Evolutionary conservation across 345 rosid genomes (phyloP).

Genomic region (Lepidium didymum): DNA sequence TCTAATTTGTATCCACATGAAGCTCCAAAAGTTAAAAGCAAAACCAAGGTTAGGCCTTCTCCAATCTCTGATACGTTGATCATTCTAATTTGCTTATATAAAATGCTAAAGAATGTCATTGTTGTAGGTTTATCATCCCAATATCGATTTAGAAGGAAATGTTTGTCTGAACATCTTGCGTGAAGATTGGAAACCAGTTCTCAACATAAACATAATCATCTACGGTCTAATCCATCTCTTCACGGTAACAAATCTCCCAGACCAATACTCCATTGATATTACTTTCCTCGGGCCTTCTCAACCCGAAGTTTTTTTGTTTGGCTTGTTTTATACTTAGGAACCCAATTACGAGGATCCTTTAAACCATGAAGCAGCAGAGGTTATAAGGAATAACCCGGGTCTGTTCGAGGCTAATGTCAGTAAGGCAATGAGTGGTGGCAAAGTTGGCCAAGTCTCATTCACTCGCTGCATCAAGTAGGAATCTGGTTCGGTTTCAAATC

Average conservation of each 20-base stretch:
- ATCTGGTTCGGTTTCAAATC: neutral
- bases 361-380: constrained; percentile 72
- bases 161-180: constrained; percentile 89
- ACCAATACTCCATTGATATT: neutral
- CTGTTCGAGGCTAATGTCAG: constrained; percentile 49
- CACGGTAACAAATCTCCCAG: constrained; percentile 45
- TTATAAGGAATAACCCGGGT: constrained; percentile 64
- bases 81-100: neutral
- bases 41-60: constrained; percentile 57
- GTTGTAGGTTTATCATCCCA: constrained; percentile 81
- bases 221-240: constrained; percentile 90
- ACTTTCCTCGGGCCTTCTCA: neutral
- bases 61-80: neutral
- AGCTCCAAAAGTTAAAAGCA: constrained; percentile 87
- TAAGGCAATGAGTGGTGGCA: constrained; percentile 67
- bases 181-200: constrained; percentile 99
- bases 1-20: constrained; percentile 76
- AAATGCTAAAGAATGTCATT: neutral
- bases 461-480: constrained; percentile 40
- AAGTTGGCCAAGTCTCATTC: constrained; percentile 49
- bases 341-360: constrained; percentile 86
- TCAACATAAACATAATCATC: constrained; percentile 79
- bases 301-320: neutral
- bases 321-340: constrained; percentile 36
- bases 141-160: constrained; percentile 93